Evolutionary conservation across 2,329 filamentous ascomycete species (phyloP), one percentile per base, ranked within the genome.

Genomic region (Thielaviopsis musarum): DNA sequence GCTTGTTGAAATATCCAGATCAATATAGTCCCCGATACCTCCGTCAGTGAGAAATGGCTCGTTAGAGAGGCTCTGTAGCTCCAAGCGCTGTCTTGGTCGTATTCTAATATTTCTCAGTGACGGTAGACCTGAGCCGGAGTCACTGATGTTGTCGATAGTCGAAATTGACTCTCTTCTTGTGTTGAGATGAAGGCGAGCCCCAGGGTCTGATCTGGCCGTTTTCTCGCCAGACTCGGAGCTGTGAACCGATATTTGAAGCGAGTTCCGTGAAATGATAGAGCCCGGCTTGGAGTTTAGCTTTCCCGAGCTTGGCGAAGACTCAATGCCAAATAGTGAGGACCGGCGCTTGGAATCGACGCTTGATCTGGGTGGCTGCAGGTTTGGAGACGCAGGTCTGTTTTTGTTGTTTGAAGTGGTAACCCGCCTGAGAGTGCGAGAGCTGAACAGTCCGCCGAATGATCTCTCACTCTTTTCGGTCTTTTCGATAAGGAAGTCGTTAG

Each of bases 361-460:
- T 7, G 59, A 48, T 17, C 52, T 45, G n/a, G 56, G 41, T n/a
- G 53, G 52, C 24, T 59, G 56, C 22, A 55, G 17, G 22, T 49
- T 61, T 54, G 61, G 59, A 5, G 64, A 62, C 12, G 61, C 57
- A 19, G 65, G 61, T 1, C 59, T 61, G 19, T 61, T 62, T 2
- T 63, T 62, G 12, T 28, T 66, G 19, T 62, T 62, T 3, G 65
- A 65, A 12, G 63, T 57, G 5, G 62, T 64, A 21, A 66, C 64
- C 57, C 69, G 72, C 64, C 69, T 72, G 59, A 69, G 68, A 53
- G 68, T 68, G 56, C 73, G 72, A 26, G 69, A 67, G 41, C 72
- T 69, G 56, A 80, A 73, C 53, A 79, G 71, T 3, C 71, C 71
- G 24, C 60, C 57, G 61, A 75, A 73, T 0, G 70, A 68, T 48